Evolutionary conservation across 441 rosid genomes (phyloP), one percentile per base, ranked within the genome.

Genomic region (Erodium moschatum): DNA sequence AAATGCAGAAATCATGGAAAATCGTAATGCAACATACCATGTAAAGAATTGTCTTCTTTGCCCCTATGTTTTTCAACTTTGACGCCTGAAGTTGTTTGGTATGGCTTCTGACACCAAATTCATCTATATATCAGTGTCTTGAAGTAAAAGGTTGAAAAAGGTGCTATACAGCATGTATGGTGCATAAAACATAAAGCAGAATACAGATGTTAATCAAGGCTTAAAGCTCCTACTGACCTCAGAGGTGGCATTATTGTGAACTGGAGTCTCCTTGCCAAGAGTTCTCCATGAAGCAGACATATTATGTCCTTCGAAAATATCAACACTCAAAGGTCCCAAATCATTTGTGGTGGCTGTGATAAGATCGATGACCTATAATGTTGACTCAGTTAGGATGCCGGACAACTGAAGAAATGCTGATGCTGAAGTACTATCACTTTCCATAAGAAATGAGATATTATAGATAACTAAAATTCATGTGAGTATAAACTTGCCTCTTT

Each of bases 271-370:
- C 52, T 63, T 72, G 58, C 82, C 87, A 60, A 20, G 62, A 73
- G 72, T 74, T 58, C 74, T 85, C 97, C 97, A 94, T 5, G 99
- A 94, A 64, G 92, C 91, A 65, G 97, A 79, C 76, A 86, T 56
- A 71, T 87, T 84, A 67, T 70, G 85, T 77, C 87, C 87, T 81
- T 89, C 85, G 70, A 91, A 87, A 67, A 84, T 80, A 85, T 86
- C 95, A 74, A 94, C 87, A 81, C 90, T 91, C 73, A 81, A 76
- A 77, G 94, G 96, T 56, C 92, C 91, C 86, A 87, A 69, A 81
- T 91, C 94, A 70, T 84, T 85, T n/a, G 91, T 94, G 83, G 89
- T 82, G 42, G 89, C 74, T 27, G 80, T 50, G 64, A 94, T 79
- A 69, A 84, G 86, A 74, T 91, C 90, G 66, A 89, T 79, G 77